Percentiles rank a stretch among this genome's conserved stretches.
Evolutionary conservation across 345 rosid genomes (phyloP).

Genomic region (Lepidium didymum): DNA sequence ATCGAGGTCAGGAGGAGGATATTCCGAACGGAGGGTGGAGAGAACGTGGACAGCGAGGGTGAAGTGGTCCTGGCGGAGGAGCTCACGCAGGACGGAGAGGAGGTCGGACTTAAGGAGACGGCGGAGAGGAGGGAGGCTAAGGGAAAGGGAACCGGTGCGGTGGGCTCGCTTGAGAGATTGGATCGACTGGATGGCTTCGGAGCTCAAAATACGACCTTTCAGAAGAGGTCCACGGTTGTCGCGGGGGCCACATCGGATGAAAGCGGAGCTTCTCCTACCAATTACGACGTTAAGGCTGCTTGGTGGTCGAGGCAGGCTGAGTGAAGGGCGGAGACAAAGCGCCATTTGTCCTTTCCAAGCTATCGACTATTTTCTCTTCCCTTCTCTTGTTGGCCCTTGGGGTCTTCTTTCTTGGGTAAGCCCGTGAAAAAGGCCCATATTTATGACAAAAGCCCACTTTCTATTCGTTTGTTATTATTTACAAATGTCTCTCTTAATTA

Average conservation of each 20-base stretch:
- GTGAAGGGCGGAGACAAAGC: conserved; percentile 9
- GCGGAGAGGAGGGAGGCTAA: conserved; percentile 49
- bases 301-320: conserved; percentile 22
- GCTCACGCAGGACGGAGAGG: conserved; percentile 59
- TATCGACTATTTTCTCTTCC: too few relatives aligned
- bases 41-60: conserved; percentile 65
- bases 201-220: conserved; percentile 75
- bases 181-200: conserved; percentile 87
- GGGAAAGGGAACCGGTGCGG: conserved; percentile 23
- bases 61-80: conserved; percentile 75
- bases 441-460: too few relatives aligned
- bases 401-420: neutral
- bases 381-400: too few relatives aligned
- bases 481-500: too few relatives aligned
- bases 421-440: neutral
- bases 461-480: too few relatives aligned
- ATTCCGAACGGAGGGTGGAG: conserved; percentile 55
- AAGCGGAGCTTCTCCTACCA: conserved; percentile 4
- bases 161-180: conserved; percentile 73
- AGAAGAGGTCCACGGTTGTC: conserved; percentile 80
- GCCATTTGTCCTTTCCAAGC: conserved; percentile 7
- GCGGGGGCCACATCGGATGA: conserved; percentile 60
- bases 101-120: conserved; percentile 77
- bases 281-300: conserved; percentile 4
- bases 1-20: conserved; percentile 43